These are phyloP conservation scores for Plenodomus lindquistii DNA, from an alignment of 2,329 filamentous ascomycete species.

Conservation along the genomic window DNA sequence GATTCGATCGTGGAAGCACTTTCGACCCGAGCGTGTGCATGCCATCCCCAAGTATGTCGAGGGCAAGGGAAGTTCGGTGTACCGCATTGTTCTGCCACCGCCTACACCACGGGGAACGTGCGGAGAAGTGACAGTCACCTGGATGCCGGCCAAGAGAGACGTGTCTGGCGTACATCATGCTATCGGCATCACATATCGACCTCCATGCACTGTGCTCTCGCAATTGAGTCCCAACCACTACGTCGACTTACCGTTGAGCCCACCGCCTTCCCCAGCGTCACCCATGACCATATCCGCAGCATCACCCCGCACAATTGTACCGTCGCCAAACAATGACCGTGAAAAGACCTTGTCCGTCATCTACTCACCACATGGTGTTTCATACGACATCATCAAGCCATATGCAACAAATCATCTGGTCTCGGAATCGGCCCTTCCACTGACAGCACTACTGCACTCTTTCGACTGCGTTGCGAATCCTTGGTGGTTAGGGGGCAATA, in stretches of 20 bases:
- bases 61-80: slow-evolving; percentile 45
- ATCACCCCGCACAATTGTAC: slow-evolving; percentile 38
- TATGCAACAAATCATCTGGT: slow-evolving; percentile 64
- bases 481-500: slow-evolving; percentile 65
- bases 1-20: slow-evolving; percentile 71
- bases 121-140: slow-evolving; percentile 73
- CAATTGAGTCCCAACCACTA: slow-evolving; percentile 35
- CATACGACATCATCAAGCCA: slow-evolving; percentile 56
- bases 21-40: slow-evolving; percentile 56
- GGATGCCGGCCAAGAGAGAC: slow-evolving; percentile 65
- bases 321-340: slow-evolving; percentile 39
- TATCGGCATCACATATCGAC: slow-evolving; percentile 72
- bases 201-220: slow-evolving; percentile 53
- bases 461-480: slow-evolving; percentile 64
- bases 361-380: slow-evolving; percentile 67
- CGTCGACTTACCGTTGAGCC: slow-evolving; percentile 44
- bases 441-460: slow-evolving; percentile 67
- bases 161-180: slow-evolving; percentile 66
- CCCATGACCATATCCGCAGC: slow-evolving; percentile 35
- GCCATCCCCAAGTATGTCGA: slow-evolving; percentile 49
- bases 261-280: slow-evolving; percentile 39
- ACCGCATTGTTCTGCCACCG: slow-evolving; percentile 59
- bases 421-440: slow-evolving; percentile 60
- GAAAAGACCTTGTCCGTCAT: slow-evolving; percentile 61
- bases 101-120: slow-evolving; percentile 56